Evolutionary conservation across 176 grass and related monocot species (phyloP).

Genomic region (barley (Hordeum vulgare)): MorexV3_pseudomolecules_assembly NC_058519.1:650090097-650090596

Average conservation of each 20-base stretch:
- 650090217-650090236: neutral
- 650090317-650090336: constrained; percentile 80
- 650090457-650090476: neutral
- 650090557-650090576: no score
- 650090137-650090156: constrained; percentile 11
- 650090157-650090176: neutral
- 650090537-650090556: neutral
- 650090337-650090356: constrained; percentile 77
- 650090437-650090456: neutral
- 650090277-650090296: constrained; percentile 88
- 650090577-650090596: no score
- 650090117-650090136: constrained; percentile 91
- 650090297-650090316: constrained; percentile 98
- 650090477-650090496: neutral
- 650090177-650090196: neutral
- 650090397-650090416: neutral
- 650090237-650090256: neutral
- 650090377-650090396: constrained; percentile 49
- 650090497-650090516: neutral
- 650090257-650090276: constrained; percentile 30
- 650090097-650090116: constrained; percentile 90
- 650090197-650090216: neutral
- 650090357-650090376: constrained; percentile 77
- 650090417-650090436: neutral
- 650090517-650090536: neutral